Evolutionary conservation across 2,329 filamentous ascomycete species (phyloP).

Genomic region (Knoxdaviesia capensis): DNA sequence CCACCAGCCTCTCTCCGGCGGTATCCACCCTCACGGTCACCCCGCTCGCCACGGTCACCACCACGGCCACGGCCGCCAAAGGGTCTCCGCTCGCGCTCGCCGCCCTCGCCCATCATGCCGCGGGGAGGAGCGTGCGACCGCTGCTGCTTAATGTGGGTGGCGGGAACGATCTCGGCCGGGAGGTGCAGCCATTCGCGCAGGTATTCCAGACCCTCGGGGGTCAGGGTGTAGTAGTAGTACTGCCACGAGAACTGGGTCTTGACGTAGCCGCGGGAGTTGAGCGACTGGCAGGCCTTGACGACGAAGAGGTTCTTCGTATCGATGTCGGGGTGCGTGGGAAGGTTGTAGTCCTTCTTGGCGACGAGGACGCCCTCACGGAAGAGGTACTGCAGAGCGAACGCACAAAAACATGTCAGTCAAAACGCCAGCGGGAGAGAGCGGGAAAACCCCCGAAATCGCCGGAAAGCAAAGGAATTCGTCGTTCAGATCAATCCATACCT

Average conservation of each 20-base stretch:
- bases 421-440: neutral
- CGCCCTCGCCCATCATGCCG: conserved; percentile 80
- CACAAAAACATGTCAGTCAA: conserved; percentile 8
- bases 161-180: conserved; percentile 96
- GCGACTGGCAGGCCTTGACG: conserved; percentile 97
- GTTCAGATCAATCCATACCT: conserved; percentile 20
- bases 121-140: conserved; percentile 94
- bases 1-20: conserved; percentile 63
- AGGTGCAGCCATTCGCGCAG: conserved; percentile 99
- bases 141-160: conserved; percentile 99
- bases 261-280: conserved; percentile 93
- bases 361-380: conserved; percentile 88
- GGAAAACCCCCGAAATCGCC: no score
- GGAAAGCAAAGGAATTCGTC: no score
- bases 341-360: conserved; percentile 98
- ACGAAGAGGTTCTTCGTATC: conserved; percentile 99
- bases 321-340: conserved; percentile 91
- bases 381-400: conserved; percentile 50
- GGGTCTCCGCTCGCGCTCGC: conserved; percentile 61
- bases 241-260: conserved; percentile 99
- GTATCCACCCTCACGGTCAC: conserved; percentile 79
- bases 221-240: conserved; percentile 99
- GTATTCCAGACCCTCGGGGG: conserved; percentile 98
- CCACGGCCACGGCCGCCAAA: conserved; percentile 68
- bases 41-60: conserved; percentile 33